A percentile compares a stretch with the other conserved stretches of the same genome.
These are phyloP conservation scores for Bifiguratus adelaidae DNA, from an alignment of 192 early-diverging fungal species.

Conservation along the genomic window DNA sequence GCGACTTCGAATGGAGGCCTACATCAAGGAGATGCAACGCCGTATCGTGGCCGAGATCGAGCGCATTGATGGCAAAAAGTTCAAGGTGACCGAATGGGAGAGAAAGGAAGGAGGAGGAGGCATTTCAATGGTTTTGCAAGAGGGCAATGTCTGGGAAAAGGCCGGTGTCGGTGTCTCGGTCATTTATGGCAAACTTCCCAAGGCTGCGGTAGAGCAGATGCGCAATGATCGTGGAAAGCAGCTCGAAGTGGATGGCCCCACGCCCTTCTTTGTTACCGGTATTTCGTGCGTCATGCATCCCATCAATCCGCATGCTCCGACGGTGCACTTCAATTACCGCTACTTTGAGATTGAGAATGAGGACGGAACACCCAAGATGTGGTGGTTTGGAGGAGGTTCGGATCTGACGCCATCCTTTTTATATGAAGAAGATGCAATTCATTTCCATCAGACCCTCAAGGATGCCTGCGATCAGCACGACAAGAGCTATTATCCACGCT, in stretches of 20 bases:
- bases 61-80: slow-evolving; percentile 48
- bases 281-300: slow-evolving; percentile 92
- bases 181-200: slow-evolving; percentile 75
- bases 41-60: slow-evolving; percentile 64
- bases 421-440: slow-evolving; percentile 81
- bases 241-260: slow-evolving; percentile 42
- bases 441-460: slow-evolving; percentile 92
- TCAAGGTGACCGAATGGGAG: slow-evolving; percentile 73
- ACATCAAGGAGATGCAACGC: slow-evolving; percentile 67
- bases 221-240: slow-evolving; percentile 62
- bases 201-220: slow-evolving; percentile 78
- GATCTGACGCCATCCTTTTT: slow-evolving; percentile 92
- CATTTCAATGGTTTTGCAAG: slow-evolving; percentile 83
- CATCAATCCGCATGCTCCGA: slow-evolving; percentile 92
- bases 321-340: slow-evolving; percentile 93
- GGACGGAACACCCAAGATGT: slow-evolving; percentile 56
- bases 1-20: slow-evolving; percentile 73
- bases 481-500: slow-evolving; percentile 67
- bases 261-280: slow-evolving; percentile 82
- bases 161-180: slow-evolving; percentile 93
- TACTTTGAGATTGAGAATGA: slow-evolving; percentile 84
- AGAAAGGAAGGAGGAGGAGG: slow-evolving; percentile 90
- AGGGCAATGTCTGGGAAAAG: slow-evolving; percentile 92
- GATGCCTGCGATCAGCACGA: slow-evolving; percentile 88
- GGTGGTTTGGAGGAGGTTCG: slow-evolving; percentile 96